Conservation (phyloP, 306 rosid genomes). For the Delonix regia region DNA sequence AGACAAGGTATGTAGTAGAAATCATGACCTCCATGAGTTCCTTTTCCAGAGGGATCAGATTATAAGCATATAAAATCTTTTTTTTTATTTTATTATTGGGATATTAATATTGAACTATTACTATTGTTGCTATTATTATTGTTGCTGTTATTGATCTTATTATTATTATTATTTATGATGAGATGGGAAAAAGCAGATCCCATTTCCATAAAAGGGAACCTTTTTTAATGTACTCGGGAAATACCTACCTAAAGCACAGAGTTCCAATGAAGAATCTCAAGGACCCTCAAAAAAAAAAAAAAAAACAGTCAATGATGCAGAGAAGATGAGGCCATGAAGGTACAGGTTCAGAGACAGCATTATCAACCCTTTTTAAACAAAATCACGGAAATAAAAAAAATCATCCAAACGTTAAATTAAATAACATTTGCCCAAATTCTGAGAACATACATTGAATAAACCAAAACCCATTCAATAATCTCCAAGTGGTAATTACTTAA, state of each 20-base stretch:
- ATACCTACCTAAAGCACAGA: conserved; percentile 90
- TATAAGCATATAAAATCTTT: conserved; percentile 22
- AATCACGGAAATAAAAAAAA: conserved; percentile 36
- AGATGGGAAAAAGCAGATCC: conserved; percentile 80
- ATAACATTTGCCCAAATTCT: conserved; percentile 24
- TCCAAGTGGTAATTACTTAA: conserved; percentile 30
- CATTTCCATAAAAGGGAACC: conserved; percentile 89
- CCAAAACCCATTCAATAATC: conserved; percentile 31
- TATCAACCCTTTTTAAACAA: conserved; percentile 45
- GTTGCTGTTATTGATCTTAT: neutral
- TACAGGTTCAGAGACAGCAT: conserved; percentile 16
- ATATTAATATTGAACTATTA: neutral
- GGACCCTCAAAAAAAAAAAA: conserved; percentile 37
- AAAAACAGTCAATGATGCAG: conserved; percentile 73
- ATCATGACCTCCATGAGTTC: conserved; percentile 74
- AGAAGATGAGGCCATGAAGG: conserved; percentile 4
- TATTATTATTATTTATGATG: conserved; percentile 45
- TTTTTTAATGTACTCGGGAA: conserved; percentile 80
- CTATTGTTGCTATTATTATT: neutral
- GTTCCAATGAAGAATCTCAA: conserved; percentile 80
- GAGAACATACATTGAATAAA: conserved; percentile 25
- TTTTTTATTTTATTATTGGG: neutral
- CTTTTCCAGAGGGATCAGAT: conserved; percentile 54
- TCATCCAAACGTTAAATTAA: conserved; percentile 21
- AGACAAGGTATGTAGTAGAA: conserved; percentile 69